phyloP scores from a whole-genome alignment of 805 yeast species.

The Schizosaccharomyces lindneri region DNA sequence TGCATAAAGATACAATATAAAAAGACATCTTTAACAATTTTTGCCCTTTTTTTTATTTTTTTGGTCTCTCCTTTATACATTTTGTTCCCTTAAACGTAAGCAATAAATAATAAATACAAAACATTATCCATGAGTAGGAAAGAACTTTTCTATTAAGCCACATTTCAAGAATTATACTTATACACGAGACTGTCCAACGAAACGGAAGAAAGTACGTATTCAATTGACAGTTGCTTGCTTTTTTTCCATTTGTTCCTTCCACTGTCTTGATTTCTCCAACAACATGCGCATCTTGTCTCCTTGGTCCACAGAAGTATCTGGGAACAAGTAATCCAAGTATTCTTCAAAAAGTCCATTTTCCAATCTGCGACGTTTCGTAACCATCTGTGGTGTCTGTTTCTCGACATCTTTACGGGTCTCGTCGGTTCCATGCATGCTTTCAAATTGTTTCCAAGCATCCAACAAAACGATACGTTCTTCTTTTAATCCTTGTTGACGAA shows the following conservation, averaged over 20 bases:
- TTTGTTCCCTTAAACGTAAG: too few relatives aligned
- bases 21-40: too few relatives aligned
- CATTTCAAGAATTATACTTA: background rate
- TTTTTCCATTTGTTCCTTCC: conserved; percentile 3
- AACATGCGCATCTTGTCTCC: conserved; percentile 6
- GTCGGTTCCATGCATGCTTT: conserved; percentile 30
- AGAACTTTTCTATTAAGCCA: background rate
- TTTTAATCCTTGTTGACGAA: conserved; percentile 16
- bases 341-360: conserved; percentile 28
- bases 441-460: conserved; percentile 43
- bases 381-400: conserved; percentile 28
- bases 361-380: conserved; percentile 20
- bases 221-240: background rate
- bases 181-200: background rate
- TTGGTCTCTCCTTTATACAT: too few relatives aligned
- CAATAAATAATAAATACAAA: too few relatives aligned
- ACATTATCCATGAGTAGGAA: too few relatives aligned
- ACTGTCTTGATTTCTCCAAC: conserved; percentile 5
- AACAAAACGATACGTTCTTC: conserved; percentile 28
- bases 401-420: conserved; percentile 17
- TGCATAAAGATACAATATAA: too few relatives aligned
- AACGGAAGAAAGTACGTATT: too few relatives aligned
- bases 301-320: conserved; percentile 26
- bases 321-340: conserved; percentile 36
- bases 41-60: too few relatives aligned